Percentiles rank a stretch among this genome's conserved stretches.
Conservation (phyloP, 768 basidiomycete genomes). For the Mrakia blollopis region DNA sequence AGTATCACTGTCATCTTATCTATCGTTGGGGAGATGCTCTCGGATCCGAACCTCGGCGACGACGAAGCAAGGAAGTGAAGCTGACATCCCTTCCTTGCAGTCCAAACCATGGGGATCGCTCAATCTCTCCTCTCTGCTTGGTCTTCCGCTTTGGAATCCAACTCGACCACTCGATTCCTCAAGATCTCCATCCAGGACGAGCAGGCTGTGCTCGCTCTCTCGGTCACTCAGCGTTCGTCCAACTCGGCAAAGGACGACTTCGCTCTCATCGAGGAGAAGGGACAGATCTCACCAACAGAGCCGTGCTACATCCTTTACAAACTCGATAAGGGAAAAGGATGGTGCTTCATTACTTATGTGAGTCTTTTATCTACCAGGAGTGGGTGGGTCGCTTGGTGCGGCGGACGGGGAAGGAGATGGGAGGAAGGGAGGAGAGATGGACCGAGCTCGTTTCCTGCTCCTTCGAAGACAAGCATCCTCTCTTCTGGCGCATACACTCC, state of each 20-base stretch:
- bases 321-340: conserved; percentile 25
- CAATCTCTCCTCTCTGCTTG: conserved; percentile 29
- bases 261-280: conserved; percentile 24
- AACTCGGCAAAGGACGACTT: conserved; percentile 28
- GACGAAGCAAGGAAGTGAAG: too few species aligned
- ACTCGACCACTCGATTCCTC: conserved; percentile 23
- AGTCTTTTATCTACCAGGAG: neutral
- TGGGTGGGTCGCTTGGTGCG: too few species aligned
- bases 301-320: conserved; percentile 24
- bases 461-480: too few species aligned
- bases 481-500: too few species aligned
- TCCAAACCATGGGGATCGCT: conserved; percentile 39
- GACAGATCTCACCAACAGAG: conserved; percentile 12
- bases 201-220: conserved; percentile 21
- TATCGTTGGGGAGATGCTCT: too few species aligned
- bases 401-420: neutral
- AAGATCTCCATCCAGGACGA: conserved; percentile 25
- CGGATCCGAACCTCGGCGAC: too few species aligned
- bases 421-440: neutral
- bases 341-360: conserved; percentile 30
- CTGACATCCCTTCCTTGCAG: conserved; percentile 36
- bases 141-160: neutral
- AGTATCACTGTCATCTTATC: too few species aligned
- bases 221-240: neutral
- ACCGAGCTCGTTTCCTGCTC: too few species aligned